phyloP scores from a whole-genome alignment of 768 basidiomycete genomes.

The Paxillus involutus region DNA sequence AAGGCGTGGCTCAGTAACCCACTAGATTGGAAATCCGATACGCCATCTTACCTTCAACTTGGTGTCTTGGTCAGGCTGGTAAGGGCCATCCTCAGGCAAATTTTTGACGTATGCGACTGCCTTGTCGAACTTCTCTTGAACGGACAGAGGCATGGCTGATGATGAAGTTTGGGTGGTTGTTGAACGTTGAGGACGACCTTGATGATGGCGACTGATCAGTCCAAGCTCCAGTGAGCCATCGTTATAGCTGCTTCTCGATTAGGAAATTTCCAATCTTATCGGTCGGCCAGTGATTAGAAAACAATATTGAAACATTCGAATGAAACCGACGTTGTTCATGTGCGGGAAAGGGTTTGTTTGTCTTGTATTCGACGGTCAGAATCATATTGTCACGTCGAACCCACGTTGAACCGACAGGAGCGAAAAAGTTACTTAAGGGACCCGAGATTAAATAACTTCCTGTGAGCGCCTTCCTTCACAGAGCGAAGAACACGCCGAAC shows the following conservation, averaged over 20 bases:
- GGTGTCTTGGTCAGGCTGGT: constrained; percentile 71
- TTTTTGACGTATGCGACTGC: constrained; percentile 63
- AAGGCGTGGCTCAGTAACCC: constrained; percentile 7
- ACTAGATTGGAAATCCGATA: constrained; percentile 5
- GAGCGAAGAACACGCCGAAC: too few species aligned
- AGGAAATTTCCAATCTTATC: not conserved
- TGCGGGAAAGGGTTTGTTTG: too few species aligned
- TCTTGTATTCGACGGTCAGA: too few species aligned
- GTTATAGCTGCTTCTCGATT: not conserved
- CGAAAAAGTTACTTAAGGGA: too few species aligned
- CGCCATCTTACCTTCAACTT: constrained; percentile 71
- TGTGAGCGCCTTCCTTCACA: too few species aligned
- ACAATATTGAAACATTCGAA: too few species aligned
- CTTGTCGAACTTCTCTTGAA: constrained; percentile 66
- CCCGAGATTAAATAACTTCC: too few species aligned
- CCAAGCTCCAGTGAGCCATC: not conserved
- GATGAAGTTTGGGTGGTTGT: constrained; percentile 12
- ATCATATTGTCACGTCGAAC: too few species aligned
- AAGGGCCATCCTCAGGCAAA: constrained; percentile 71
- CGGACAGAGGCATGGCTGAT: constrained; percentile 49
- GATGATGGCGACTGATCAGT: not conserved
- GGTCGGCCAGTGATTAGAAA: not conserved
- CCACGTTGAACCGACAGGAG: too few species aligned
- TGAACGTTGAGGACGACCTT: not conserved
- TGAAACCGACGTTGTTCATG: too few species aligned